A percentile compares a stretch with the other conserved stretches of the same genome.
Evolutionary conservation across 2,329 filamentous ascomycete species (phyloP).

Genomic region (Akanthomyces uredinophilus): DNA sequence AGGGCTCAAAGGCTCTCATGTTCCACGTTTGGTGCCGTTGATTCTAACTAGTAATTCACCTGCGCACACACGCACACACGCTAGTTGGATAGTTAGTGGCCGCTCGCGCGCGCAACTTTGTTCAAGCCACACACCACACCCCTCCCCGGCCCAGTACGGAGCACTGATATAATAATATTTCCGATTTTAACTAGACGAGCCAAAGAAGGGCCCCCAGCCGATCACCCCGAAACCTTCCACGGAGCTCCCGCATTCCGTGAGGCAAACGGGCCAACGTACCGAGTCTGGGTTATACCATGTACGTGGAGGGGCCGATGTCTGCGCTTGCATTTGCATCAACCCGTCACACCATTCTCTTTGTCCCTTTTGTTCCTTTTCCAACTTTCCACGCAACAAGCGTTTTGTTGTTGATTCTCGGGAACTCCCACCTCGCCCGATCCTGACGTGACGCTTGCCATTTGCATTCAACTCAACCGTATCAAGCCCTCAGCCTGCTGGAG

Average conservation of each 20-base stretch:
- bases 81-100: not conserved
- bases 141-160: constrained; percentile 7
- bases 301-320: constrained; percentile 10
- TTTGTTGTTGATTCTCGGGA: not conserved
- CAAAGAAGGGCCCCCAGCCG: constrained; percentile 14
- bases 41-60: not conserved
- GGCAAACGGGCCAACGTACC: constrained; percentile 13
- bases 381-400: not conserved
- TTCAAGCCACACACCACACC: constrained; percentile 7
- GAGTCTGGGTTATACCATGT: constrained; percentile 11
- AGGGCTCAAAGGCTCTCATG: not conserved
- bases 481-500: not conserved
- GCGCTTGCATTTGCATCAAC: constrained; percentile 10
- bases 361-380: constrained; percentile 1
- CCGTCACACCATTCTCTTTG: not conserved
- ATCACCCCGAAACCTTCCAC: constrained; percentile 16
- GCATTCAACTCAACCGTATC: not conserved
- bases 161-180: constrained; percentile 15
- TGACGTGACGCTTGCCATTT: not conserved
- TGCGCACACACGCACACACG: not conserved
- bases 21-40: not conserved
- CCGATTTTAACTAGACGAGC: constrained; percentile 14
- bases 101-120: not conserved
- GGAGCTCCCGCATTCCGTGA: constrained; percentile 14
- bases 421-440: not conserved